These are phyloP conservation scores for Kodamaea plutei DNA, from an alignment of 1,139 yeast genomes.

Conservation along the genomic window DNA sequence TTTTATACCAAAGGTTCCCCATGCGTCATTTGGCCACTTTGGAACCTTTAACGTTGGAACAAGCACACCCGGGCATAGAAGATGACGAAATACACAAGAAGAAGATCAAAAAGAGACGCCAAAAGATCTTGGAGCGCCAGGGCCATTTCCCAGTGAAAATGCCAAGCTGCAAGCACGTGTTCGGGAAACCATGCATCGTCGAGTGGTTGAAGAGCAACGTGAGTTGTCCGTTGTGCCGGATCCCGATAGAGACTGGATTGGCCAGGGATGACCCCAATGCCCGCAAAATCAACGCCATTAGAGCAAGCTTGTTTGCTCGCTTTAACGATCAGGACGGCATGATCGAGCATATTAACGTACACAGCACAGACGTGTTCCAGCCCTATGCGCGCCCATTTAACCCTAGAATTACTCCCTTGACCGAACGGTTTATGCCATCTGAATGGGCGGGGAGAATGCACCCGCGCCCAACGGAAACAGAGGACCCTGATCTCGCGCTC, in stretches of 20 bases:
- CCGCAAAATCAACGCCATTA: slow-evolving; percentile 10
- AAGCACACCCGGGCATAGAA: slow-evolving; percentile 31
- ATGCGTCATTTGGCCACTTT: slow-evolving; percentile 24
- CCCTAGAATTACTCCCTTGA: slow-evolving; percentile 39
- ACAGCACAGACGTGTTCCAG: slow-evolving; percentile 38
- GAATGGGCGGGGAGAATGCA: slow-evolving; percentile 34
- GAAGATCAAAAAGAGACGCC: slow-evolving; percentile 11
- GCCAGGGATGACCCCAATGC: slow-evolving; percentile 17
- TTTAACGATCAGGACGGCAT: slow-evolving; percentile 16
- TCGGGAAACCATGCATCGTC: slow-evolving; percentile 40
- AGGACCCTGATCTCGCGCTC: slow-evolving; percentile 14
- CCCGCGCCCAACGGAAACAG: slow-evolving; percentile 5
- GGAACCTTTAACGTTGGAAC: slow-evolving; percentile 22
- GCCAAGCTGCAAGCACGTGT: slow-evolving; percentile 42
- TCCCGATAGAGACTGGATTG: slow-evolving; percentile 28
- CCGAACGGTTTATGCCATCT: slow-evolving; percentile 39
- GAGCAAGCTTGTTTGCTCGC: slow-evolving; percentile 11
- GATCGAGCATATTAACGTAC: slow-evolving; percentile 23
- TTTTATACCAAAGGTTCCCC: slow-evolving; percentile 33
- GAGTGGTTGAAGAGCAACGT: slow-evolving; percentile 42
- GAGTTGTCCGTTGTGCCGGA: slow-evolving; percentile 45
- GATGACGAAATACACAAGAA: slow-evolving; percentile 13
- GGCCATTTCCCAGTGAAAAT: slow-evolving; percentile 41
- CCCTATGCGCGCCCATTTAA: slow-evolving; percentile 32
- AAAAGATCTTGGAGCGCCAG: slow-evolving; percentile 14